A percentile compares a stretch with the other conserved stretches of the same genome.
phyloP scores from a whole-genome alignment of 306 rosid species.

The Acacia confusa region DNA sequence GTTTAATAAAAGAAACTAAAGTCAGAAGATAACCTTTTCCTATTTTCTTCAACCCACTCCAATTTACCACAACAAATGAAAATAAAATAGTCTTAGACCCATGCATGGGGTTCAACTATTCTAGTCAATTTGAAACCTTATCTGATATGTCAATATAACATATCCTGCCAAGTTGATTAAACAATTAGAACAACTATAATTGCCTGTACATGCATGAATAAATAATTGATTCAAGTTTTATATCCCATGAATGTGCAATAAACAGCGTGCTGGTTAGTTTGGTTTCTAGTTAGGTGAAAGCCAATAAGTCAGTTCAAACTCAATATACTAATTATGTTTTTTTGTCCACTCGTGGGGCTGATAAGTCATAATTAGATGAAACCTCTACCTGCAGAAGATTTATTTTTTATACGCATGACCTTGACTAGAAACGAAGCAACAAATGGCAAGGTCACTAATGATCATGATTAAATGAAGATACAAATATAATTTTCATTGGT shows the following conservation, averaged over 20 bases:
- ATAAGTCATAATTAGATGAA: neutral
- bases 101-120: neutral
- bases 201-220: conserved; percentile 8
- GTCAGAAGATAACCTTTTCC: neutral
- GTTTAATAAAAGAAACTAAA: neutral
- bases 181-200: neutral
- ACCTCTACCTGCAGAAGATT: neutral
- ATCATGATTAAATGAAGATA: neutral
- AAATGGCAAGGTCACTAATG: neutral
- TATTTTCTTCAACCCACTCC: neutral
- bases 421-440: neutral
- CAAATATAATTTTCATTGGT: neutral
- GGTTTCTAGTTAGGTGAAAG: neutral
- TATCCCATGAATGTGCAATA: neutral
- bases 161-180: neutral
- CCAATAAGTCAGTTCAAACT: neutral
- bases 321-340: neutral
- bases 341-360: neutral
- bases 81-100: neutral
- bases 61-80: neutral
- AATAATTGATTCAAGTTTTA: neutral
- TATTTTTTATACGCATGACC: neutral
- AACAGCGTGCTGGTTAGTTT: neutral
- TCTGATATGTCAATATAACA: neutral
- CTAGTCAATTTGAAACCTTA: neutral